Evolutionary conservation across 2,329 filamentous ascomycete species (phyloP).

Genomic region (Ceratocystis papillata): DNA sequence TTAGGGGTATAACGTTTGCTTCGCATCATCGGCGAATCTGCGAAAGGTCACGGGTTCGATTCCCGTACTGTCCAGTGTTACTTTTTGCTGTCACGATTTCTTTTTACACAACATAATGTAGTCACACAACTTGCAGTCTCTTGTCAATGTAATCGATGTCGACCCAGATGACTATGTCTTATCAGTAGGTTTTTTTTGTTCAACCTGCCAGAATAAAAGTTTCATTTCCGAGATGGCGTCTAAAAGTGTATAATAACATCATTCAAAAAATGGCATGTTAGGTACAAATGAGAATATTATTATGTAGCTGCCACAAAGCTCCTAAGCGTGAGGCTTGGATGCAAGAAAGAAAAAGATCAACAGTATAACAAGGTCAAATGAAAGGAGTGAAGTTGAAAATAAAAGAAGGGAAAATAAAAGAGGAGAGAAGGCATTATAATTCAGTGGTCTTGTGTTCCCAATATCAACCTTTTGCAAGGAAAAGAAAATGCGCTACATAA

Average conservation of each 20-base stretch:
- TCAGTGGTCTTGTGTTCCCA: conserved; percentile 7
- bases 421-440: conserved; percentile 3
- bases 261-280: not conserved
- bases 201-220: not conserved
- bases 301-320: not conserved
- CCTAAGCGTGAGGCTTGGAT: not conserved
- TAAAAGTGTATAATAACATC: not conserved
- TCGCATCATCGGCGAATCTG: conserved; percentile 21
- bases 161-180: not conserved
- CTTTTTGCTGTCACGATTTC: not conserved
- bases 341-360: not conserved
- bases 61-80: conserved; percentile 21
- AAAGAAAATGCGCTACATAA: not conserved
- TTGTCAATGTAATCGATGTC: not conserved
- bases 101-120: not conserved
- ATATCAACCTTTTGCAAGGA: not conserved
- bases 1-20: conserved; percentile 23
- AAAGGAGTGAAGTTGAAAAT: not conserved
- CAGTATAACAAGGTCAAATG: not conserved
- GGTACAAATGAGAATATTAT: not conserved
- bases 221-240: not conserved
- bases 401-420: not conserved
- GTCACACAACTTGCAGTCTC: not conserved
- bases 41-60: conserved; percentile 24
- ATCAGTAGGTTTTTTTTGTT: not conserved